A percentile compares a stretch with the other conserved stretches of the same genome.
Evolutionary conservation across 306 rosid genomes (phyloP).

Genomic region (Quillaja saponaria): DNA sequence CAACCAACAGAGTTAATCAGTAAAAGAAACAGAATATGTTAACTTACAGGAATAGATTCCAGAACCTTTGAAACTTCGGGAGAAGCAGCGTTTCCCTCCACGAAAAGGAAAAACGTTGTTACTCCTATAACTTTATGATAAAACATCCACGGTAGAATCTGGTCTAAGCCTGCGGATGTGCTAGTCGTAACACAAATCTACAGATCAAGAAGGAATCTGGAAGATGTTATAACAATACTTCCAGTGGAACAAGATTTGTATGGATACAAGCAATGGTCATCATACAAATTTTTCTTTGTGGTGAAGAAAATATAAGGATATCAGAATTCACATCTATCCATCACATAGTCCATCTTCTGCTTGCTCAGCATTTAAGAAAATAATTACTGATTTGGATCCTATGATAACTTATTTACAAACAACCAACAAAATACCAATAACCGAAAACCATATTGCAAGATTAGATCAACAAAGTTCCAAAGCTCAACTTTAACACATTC

Average conservation of each 20-base stretch:
- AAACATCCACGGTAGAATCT: constrained; percentile 98
- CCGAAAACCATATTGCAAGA: not conserved
- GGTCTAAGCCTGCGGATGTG: constrained; percentile 92
- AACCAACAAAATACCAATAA: constrained; percentile 3
- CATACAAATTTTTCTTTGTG: not conserved
- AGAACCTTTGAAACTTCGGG: constrained; percentile 73
- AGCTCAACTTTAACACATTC: too few relatives aligned
- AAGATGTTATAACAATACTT: not conserved
- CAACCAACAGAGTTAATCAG: constrained; percentile 8
- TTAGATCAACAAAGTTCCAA: not conserved
- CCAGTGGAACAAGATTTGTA: not conserved
- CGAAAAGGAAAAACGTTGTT: constrained; percentile 74
- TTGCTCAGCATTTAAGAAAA: not conserved
- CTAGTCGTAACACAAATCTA: constrained; percentile 88
- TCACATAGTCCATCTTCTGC: not conserved
- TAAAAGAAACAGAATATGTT: constrained; percentile 16
- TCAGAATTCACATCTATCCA: constrained; percentile 1
- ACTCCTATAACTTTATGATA: constrained; percentile 93
- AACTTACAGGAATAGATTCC: constrained; percentile 87
- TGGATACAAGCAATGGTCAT: not conserved
- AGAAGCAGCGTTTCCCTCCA: constrained; percentile 96
- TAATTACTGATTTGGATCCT: constrained; percentile 12
- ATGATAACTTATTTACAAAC: constrained; percentile 8
- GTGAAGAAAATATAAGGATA: not conserved
- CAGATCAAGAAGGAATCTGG: constrained; percentile 27